These are phyloP conservation scores for Saccharomyces hybrid DNA, from an alignment of 1,139 yeast genomes.

Conservation along the genomic window DNA sequence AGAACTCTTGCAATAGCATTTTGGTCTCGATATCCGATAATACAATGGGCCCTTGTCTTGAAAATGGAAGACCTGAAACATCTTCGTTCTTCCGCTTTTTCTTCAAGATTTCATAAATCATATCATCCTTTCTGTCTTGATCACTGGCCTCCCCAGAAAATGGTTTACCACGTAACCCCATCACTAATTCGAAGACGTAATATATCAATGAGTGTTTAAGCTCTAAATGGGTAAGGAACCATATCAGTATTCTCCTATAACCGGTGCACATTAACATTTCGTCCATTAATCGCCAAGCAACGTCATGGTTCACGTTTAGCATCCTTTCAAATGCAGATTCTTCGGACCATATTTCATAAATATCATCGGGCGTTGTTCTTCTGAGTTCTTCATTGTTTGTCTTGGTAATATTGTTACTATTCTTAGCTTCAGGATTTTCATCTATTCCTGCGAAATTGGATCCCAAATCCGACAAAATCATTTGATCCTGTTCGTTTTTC, in stretches of 20 bases:
- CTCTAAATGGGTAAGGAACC: constrained; percentile 56
- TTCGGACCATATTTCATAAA: constrained; percentile 41
- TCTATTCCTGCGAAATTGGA: constrained; percentile 5
- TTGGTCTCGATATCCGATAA: constrained; percentile 52
- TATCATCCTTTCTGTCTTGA: constrained; percentile 12
- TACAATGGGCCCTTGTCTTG: constrained; percentile 47
- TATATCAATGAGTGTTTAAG: constrained; percentile 51
- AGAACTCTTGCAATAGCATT: constrained; percentile 64
- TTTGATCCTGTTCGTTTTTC: constrained; percentile 36
- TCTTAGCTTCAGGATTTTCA: constrained; percentile 10
- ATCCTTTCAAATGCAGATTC: constrained; percentile 39
- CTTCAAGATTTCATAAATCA: constrained; percentile 3
- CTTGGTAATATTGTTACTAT: constrained; percentile 6
- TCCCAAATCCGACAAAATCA: constrained; percentile 19
- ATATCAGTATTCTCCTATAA: constrained; percentile 52
- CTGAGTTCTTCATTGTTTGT: constrained; percentile 8
- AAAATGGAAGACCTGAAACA: constrained; percentile 30
- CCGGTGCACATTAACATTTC: constrained; percentile 64
- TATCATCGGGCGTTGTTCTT: constrained; percentile 42
- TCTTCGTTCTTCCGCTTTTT: background rate
- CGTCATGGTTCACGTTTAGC: constrained; percentile 36
- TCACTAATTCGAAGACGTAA: constrained; percentile 53
- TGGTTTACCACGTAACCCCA: constrained; percentile 45
- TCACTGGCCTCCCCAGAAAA: constrained; percentile 12
- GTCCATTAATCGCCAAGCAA: constrained; percentile 52